Evolutionary conservation across 768 basidiomycete species (phyloP), one percentile per base, ranked within the genome.

Genomic region (Baorangia bicolor): DNA sequence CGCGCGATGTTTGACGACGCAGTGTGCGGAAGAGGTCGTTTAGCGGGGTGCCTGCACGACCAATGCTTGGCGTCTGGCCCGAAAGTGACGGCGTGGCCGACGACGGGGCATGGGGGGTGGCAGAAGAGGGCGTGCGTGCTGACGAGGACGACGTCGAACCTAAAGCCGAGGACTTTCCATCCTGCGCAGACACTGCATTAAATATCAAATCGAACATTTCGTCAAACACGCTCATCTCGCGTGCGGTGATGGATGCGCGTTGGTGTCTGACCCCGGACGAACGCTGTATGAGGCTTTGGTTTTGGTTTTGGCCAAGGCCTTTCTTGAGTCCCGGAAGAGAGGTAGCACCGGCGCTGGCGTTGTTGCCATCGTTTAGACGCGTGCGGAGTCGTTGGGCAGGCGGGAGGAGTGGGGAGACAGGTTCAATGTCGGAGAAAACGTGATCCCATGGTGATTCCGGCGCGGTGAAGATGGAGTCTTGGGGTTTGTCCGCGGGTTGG

Each of bases 181-280:
- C 73, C 23, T 73, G 69, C 45, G 73, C 72, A 35, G 75, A 73
- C 54, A 76, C 77, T 16, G 81, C 80, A 44, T 81, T 75, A 66
- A 90, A 89, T 35, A 91, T 83, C 72, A 87, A 70, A 61, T 83
- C 77, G 61, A 91, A 88, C 81, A 91, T 87, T 30, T 86, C 84
- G 63, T 87, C 81, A 60, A 92, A 86, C 5, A 81, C 82, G 54
- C 65, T 77, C 54, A 79, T 77, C 73, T 92, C 90, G 42, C 80
- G 79, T 0, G 83, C 83, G 0, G 88, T 88, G 79, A 90, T 83
- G 20, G 82, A 74, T 58, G 87, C 84, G 27, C 77, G 78, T 37
- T 78, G 77, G 8, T 63, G 58, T 39, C 35, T 52, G 34, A 58
- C 33, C 3, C 23, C 42, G 4, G 63, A 60, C 13, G 55, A 48